These are phyloP conservation scores for Populus trichocarpa DNA, from an alignment of 441 rosid genomes.

Conservation along the genomic window DNA sequence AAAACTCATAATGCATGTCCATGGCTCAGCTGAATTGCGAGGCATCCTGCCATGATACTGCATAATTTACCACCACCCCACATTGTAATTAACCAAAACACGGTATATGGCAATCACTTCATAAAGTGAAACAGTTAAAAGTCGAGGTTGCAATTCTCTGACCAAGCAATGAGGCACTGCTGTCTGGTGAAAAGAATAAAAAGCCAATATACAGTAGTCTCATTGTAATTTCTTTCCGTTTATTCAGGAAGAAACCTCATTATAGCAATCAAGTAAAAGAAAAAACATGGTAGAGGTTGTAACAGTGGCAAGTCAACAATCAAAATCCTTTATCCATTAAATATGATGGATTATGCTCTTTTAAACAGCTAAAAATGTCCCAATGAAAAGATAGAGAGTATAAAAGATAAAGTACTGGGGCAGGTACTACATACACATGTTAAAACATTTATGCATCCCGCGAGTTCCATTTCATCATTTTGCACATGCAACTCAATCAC, in stretches of 20 bases:
- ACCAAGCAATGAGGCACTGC: background rate
- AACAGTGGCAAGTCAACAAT: conserved; percentile 4
- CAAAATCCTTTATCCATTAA: conserved; percentile 10
- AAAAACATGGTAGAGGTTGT: conserved; percentile 8
- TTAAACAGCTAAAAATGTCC: conserved; percentile 8
- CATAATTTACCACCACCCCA: background rate
- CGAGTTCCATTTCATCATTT: conserved; percentile 18
- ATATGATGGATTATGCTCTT: conserved; percentile 7
- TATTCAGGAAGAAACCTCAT: background rate
- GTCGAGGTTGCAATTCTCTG: background rate
- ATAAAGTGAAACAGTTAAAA: background rate
- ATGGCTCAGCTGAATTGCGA: background rate
- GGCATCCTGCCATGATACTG: background rate
- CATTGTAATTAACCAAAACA: background rate
- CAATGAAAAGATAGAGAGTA: conserved; percentile 5
- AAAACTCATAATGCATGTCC: background rate
- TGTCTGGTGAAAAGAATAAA: background rate
- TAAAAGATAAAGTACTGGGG: background rate
- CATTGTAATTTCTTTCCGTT: background rate
- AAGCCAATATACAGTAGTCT: background rate
- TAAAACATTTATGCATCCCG: conserved; percentile 17
- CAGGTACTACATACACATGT: conserved; percentile 5
- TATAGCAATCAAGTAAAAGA: background rate
- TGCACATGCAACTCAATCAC: conserved; percentile 21
- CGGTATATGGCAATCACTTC: background rate